Conservation (phyloP, 805 yeast species). For the Peterozyma xylosa region DNA sequence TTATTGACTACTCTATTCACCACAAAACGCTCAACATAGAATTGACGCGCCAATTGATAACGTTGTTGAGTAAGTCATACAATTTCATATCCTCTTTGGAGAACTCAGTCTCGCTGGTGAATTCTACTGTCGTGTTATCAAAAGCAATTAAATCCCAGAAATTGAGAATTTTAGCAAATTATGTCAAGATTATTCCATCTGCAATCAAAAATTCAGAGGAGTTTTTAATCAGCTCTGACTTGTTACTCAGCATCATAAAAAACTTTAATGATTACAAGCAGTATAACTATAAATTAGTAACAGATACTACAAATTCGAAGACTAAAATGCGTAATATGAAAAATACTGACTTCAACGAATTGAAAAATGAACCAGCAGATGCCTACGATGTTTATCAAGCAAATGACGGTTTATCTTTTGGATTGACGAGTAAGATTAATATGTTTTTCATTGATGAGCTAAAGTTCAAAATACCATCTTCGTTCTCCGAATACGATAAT, state of each 20-base stretch:
- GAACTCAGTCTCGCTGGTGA: slow-evolving; percentile 13
- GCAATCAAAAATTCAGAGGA: slow-evolving; percentile 16
- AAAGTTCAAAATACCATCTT: not conserved
- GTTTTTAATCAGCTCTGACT: slow-evolving; percentile 21
- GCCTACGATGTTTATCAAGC: slow-evolving; percentile 23
- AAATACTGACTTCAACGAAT: not conserved
- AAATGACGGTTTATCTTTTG: slow-evolving; percentile 31
- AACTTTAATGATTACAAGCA: slow-evolving; percentile 20
- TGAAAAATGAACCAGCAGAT: slow-evolving; percentile 11
- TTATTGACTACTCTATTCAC: slow-evolving; percentile 39
- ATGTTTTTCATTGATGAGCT: slow-evolving; percentile 23
- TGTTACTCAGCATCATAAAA: slow-evolving; percentile 23
- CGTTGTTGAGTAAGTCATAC: slow-evolving; percentile 22
- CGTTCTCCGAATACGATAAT: slow-evolving; percentile 3
- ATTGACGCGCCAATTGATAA: slow-evolving; percentile 21
- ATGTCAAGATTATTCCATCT: slow-evolving; percentile 24
- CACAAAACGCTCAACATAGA: slow-evolving; percentile 32
- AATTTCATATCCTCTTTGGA: slow-evolving; percentile 18
- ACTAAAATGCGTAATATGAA: not conserved
- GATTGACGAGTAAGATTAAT: slow-evolving; percentile 33
- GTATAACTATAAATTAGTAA: slow-evolving; percentile 10
- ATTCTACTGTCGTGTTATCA: slow-evolving; percentile 14
- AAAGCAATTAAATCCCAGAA: slow-evolving; percentile 19
- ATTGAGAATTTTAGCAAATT: slow-evolving; percentile 22
- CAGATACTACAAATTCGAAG: not conserved